phyloP scores from a whole-genome alignment of 805 yeast genomes.

The Metschnikowia henanensis region DNA sequence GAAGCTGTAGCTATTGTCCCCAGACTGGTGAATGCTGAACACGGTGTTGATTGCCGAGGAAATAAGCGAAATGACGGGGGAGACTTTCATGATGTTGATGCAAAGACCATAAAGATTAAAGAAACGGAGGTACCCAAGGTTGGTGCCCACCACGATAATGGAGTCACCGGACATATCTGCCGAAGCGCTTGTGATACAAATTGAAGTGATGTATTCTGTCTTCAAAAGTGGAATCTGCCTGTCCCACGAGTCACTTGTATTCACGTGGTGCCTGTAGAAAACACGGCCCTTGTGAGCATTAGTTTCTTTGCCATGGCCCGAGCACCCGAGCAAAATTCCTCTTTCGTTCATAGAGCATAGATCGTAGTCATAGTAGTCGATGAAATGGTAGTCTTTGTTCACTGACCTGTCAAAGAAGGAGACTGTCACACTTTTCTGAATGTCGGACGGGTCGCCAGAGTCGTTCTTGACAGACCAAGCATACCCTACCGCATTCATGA shows the following conservation, averaged over 20 bases:
- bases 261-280: slow-evolving; percentile 68
- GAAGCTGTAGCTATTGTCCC: slow-evolving; percentile 36
- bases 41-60: slow-evolving; percentile 58
- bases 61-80: slow-evolving; percentile 74
- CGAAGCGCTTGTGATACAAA: slow-evolving; percentile 51
- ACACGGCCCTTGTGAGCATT: slow-evolving; percentile 39
- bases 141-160: slow-evolving; percentile 68
- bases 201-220: slow-evolving; percentile 64
- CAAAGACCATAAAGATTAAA: slow-evolving; percentile 77
- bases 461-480: slow-evolving; percentile 65
- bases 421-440: slow-evolving; percentile 72
- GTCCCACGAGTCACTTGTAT: slow-evolving; percentile 71
- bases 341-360: slow-evolving; percentile 68
- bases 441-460: slow-evolving; percentile 16
- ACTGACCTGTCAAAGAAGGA: slow-evolving; percentile 79
- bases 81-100: slow-evolving; percentile 61
- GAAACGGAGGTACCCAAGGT: slow-evolving; percentile 69
- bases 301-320: slow-evolving; percentile 24
- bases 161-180: slow-evolving; percentile 32
- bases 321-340: slow-evolving; percentile 60
- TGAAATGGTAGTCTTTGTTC: slow-evolving; percentile 82
- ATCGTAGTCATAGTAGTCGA: slow-evolving; percentile 70
- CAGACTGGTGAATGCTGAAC: slow-evolving; percentile 45
- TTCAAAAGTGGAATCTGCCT: slow-evolving; percentile 50
- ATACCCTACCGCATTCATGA: slow-evolving; percentile 80